phyloP scores from a whole-genome alignment of 1,284 basidiomycete genomes.

The Agaricales sp. region DNA sequence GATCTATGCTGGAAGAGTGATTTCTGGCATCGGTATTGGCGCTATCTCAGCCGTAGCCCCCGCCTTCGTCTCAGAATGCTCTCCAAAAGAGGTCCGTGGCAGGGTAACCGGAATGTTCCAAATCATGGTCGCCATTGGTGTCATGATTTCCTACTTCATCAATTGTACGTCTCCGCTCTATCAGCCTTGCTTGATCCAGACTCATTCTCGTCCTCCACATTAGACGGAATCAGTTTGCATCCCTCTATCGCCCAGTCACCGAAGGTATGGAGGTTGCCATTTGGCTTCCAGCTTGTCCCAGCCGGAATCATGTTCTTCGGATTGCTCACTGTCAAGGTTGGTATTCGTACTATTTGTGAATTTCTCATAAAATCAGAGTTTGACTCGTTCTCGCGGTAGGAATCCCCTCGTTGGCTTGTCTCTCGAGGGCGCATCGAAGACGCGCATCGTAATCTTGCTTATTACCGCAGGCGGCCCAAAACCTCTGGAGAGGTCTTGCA shows the following conservation, averaged over 20 bases:
- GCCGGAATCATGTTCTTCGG: conserved; percentile 70
- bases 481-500: conserved; percentile 39
- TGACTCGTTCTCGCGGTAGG: too few species aligned
- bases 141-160: conserved; percentile 73
- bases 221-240: conserved; percentile 17
- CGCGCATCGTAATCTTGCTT: conserved; percentile 41
- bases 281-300: conserved; percentile 69
- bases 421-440: conserved; percentile 40
- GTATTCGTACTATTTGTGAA: background rate
- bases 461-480: conserved; percentile 41
- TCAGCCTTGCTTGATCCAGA: background rate
- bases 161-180: conserved; percentile 39
- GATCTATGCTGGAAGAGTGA: conserved; percentile 70
- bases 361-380: conserved; percentile 22
- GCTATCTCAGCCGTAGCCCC: conserved; percentile 59
- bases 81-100: conserved; percentile 65
- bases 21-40: conserved; percentile 59
- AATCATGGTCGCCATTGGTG: conserved; percentile 68
- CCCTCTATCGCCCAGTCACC: conserved; percentile 7
- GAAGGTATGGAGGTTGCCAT: conserved; percentile 62
- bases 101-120: conserved; percentile 73
- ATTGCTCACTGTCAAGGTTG: conserved; percentile 55
- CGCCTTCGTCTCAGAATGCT: conserved; percentile 71
- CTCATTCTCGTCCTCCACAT: conserved; percentile 33
- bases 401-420: conserved; percentile 57